Evolutionary conservation across 192 early-diverging fungal species (phyloP).

Genomic region (Paraglomus brasilianum): DNA sequence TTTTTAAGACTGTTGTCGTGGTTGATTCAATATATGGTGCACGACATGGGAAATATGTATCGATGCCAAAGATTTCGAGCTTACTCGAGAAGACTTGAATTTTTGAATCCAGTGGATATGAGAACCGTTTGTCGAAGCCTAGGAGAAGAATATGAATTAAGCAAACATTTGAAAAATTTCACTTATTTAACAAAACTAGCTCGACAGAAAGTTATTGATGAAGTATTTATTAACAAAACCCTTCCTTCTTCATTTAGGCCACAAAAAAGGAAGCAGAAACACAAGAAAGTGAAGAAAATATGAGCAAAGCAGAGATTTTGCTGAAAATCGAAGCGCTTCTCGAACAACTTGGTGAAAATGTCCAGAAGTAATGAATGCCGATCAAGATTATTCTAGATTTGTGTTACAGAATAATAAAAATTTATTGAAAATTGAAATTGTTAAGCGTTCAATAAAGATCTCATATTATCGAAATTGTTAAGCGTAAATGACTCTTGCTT

Average conservation of each 20-base stretch:
- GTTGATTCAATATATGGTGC: conserved; percentile 19
- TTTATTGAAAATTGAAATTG: no score
- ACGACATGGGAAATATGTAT: conserved; percentile 13
- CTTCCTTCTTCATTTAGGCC: conserved; percentile 21
- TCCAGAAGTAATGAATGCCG: no score
- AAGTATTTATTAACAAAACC: conserved; percentile 22
- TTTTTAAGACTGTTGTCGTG: conserved; percentile 5
- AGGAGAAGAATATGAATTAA: conserved; percentile 11
- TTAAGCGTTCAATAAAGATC: no score
- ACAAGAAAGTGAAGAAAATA: conserved; percentile 7
- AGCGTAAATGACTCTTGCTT: no score
- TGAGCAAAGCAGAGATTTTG: conserved; percentile 6
- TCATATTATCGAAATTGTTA: no score
- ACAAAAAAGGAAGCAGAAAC: conserved; percentile 7
- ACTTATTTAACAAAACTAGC: conserved; percentile 4
- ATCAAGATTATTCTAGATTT: no score
- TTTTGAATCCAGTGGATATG: background rate
- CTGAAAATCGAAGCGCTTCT: conserved; percentile 17
- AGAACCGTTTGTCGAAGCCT: conserved; percentile 4
- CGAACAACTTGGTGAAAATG: conserved; percentile 11
- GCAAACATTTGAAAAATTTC: conserved; percentile 12
- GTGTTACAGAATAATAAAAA: no score
- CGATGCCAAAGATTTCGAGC: conserved; percentile 14
- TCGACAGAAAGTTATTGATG: conserved; percentile 14
- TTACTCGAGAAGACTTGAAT: background rate